Base-by-base conservation (phyloP, 2,329 filamentous ascomycete genomes). In the Aspergillus sp. region DNA sequence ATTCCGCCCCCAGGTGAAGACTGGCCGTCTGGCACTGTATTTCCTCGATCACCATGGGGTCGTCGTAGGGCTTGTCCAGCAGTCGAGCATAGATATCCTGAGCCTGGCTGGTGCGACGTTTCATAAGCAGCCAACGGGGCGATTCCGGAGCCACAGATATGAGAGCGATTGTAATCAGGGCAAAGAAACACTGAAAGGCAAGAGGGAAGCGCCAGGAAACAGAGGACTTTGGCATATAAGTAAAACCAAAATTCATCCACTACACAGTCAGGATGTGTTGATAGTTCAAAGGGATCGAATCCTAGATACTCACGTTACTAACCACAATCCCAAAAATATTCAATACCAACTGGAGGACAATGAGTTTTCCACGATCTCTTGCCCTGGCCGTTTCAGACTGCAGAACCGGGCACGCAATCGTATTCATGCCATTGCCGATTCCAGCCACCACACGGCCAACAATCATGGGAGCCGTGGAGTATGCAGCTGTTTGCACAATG, bases 211-310 rank as follows among this genome's bases (percentile, higher is more conserved):
- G 43, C 57, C 56, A 60, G 32, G 48, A 47, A 26, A 54, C 48
- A 13, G 28, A 8, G 27, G 58, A 56, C 31, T 56, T 48, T 3
- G 59, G 57, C 4, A 63, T 60, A 38, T 65, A 69, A 0, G 61
- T 66, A 48, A 68, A 67, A 12, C 62, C 68, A 27, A 66, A 59
- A 34, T 68, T 67, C 12, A 70, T 60, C 60, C 65, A 70, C 40
- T 65, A 60, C 9, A 59, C 64, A 11, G 11, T 19, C 19, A 19
- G 19, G 4, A 19, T 19, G n/a, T n/a, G n/a, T n/a, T 4, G 19
- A 19, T 19, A 19, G 19, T 19, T 19, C 19, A 2, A 19, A 19
- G 19, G 19, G 19, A 19, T 19, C 19, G 11, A 13, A n/a, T n/a
- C 11, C 33, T 9, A 19, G 33, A 12, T 19, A 39, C 13, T 33